Evolutionary conservation across 768 basidiomycete genomes (phyloP), one percentile per base, ranked within the genome.

Genomic region (Albatrellus ellisii): DNA sequence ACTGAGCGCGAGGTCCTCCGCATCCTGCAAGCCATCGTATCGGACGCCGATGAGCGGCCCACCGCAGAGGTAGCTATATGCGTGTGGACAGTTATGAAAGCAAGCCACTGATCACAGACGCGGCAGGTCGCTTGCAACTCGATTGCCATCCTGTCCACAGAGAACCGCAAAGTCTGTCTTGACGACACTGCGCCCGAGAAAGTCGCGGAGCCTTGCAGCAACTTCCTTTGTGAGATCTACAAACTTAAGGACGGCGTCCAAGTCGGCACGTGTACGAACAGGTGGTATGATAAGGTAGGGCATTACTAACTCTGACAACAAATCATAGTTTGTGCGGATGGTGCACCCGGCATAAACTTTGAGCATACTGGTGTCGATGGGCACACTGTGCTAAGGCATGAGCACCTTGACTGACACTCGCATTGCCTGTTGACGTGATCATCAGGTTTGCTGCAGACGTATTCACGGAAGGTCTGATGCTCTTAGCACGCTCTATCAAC

Each of bases 321-420:
- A 67, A 95, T 99, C 54, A 97, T 99, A 50, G 85, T 98, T 8
- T 85, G 80, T 43, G 80, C 83, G 0, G 87, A 94, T 57, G 94
- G 94, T 3, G 75, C 88, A 3, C 90, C 94, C 0, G 94, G 94
- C 2, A 91, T 99, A 62, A 97, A 97, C 61, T 99, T 98, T 55
- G 94, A 99, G 56, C 94, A 98, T 56, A 91, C 90, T 0, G 91
- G 90, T 43, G 92, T 98, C 6, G 94, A 98, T 50, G 94, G 94
- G 3, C 92, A 97, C 58, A 97, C 92, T 0, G 91, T 95, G 3
- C 68, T 97, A 17, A 72, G 89, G 71, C 83, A 49, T n/a, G n/a
- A n/a, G 53, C 48, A 36, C 3, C 21, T 6, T 28, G 11, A 17
- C 14, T 17, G n/a, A 29, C 22, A 7, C 33, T 26, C 34, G 36